A percentile compares a stretch with the other conserved stretches of the same genome.
phyloP scores from a whole-genome alignment of 208 protist genomes.

The Novymonas esmeraldas region DNA sequence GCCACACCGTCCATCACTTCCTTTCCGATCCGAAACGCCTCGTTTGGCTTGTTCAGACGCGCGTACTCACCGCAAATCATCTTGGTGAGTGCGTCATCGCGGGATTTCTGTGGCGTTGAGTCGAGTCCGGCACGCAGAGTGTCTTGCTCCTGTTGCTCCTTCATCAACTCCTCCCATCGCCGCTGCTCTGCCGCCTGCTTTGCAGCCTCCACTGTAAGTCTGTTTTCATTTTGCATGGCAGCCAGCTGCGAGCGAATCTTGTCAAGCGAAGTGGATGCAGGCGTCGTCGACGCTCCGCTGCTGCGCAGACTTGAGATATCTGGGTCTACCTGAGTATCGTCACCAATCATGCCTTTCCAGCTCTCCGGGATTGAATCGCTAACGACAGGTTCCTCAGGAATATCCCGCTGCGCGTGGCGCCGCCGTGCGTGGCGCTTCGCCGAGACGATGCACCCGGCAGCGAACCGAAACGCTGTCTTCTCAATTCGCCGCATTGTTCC shows the following conservation, averaged over 20 bases:
- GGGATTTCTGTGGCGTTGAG: neutral
- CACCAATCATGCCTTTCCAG: neutral
- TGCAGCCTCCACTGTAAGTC: slow-evolving; percentile 7
- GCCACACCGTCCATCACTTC: slow-evolving; percentile 59
- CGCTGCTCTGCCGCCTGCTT: slow-evolving; percentile 15
- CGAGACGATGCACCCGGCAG: neutral
- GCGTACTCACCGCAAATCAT: slow-evolving; percentile 25
- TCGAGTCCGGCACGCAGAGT: neutral
- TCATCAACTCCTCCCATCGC: slow-evolving; percentile 16
- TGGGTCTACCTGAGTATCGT: neutral
- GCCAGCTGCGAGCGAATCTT: slow-evolving; percentile 58
- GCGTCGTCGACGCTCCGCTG: slow-evolving; percentile 48
- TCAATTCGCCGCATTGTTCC: slow-evolving; percentile 8
- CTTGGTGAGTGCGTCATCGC: slow-evolving; percentile 6
- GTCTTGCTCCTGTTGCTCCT: slow-evolving; percentile 10
- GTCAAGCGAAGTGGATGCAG: slow-evolving; percentile 57
- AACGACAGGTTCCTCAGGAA: neutral
- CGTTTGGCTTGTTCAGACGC: slow-evolving; percentile 43
- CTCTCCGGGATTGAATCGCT: neutral
- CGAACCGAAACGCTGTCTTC: neutral
- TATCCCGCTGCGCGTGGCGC: slow-evolving; percentile 6
- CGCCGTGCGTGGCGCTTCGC: slow-evolving; percentile 25
- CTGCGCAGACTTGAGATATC: slow-evolving; percentile 23
- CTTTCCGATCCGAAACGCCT: slow-evolving; percentile 54
- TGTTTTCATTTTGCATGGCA: slow-evolving; percentile 27